phyloP scores from a whole-genome alignment of 2,329 filamentous ascomycete genomes.

The Claviceps spartinae region DNA sequence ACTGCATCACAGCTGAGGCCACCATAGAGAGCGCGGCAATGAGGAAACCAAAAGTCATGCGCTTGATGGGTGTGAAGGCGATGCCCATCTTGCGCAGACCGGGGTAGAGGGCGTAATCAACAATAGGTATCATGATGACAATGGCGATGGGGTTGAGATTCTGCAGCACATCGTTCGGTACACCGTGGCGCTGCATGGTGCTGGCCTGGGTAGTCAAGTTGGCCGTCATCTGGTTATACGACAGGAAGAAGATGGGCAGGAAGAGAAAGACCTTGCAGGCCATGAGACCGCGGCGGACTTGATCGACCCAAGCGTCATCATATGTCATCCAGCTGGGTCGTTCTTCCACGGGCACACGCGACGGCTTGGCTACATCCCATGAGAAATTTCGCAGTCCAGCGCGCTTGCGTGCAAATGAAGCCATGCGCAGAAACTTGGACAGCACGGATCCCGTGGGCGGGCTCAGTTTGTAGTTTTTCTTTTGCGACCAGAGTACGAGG shows the following conservation, averaged over 20 bases:
- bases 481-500: conserved; percentile 44
- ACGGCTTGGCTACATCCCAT: conserved; percentile 59
- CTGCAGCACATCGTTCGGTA: conserved; percentile 65
- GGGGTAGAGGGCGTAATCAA: conserved; percentile 58
- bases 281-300: conserved; percentile 55
- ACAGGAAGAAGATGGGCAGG: conserved; percentile 49
- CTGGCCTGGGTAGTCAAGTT: conserved; percentile 51
- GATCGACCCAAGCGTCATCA: conserved; percentile 72
- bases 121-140: conserved; percentile 60
- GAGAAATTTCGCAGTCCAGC: conserved; percentile 51
- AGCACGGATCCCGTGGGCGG: conserved; percentile 62
- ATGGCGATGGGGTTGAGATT: conserved; percentile 66
- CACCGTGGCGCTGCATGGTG: conserved; percentile 52
- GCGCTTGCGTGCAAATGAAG: conserved; percentile 47
- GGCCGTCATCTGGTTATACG: conserved; percentile 46
- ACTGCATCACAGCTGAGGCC: conserved; percentile 40
- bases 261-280: conserved; percentile 61
- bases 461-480: conserved; percentile 44
- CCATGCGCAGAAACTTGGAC: conserved; percentile 50
- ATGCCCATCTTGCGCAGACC: conserved; percentile 48
- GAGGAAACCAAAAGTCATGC: conserved; percentile 58
- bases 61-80: conserved; percentile 61
- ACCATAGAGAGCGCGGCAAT: conserved; percentile 49
- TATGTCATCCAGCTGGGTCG: conserved; percentile 67
- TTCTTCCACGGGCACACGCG: conserved; percentile 36